phyloP scores from a whole-genome alignment of 192 early-diverging fungal species.

The Rhizophagus clarus region DNA sequence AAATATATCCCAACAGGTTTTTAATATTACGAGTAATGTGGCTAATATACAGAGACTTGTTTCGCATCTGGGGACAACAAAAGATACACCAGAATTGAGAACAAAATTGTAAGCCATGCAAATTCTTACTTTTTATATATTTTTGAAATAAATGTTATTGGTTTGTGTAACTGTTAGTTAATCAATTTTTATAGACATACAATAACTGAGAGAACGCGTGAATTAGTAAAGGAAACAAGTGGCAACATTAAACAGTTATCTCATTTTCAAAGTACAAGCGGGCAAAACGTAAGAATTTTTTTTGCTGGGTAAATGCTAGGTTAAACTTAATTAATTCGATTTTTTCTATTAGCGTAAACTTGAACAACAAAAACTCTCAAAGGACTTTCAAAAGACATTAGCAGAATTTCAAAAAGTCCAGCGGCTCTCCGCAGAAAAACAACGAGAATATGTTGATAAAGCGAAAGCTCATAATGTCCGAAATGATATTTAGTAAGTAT shows the following conservation, averaged over 20 bases:
- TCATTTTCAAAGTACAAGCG: conserved; percentile 49
- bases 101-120: conserved; percentile 62
- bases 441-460: conserved; percentile 81
- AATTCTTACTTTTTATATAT: not conserved
- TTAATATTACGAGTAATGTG: conserved; percentile 67
- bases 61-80: conserved; percentile 69
- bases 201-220: conserved; percentile 80
- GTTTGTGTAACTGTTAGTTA: conserved; percentile 1
- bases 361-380: conserved; percentile 90
- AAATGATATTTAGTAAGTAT: conserved; percentile 46
- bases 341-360: conserved; percentile 62
- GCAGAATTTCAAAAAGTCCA: conserved; percentile 88
- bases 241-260: conserved; percentile 76
- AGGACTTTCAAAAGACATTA: conserved; percentile 92
- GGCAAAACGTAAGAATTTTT: conserved; percentile 37
- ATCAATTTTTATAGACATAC: conserved; percentile 52
- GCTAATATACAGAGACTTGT: conserved; percentile 81
- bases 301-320: not conserved
- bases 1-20: conserved; percentile 10
- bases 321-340: not conserved
- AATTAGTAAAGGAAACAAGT: conserved; percentile 78
- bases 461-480: conserved; percentile 56
- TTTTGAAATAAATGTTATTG: not conserved
- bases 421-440: conserved; percentile 79
- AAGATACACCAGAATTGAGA: conserved; percentile 78